phyloP scores from a whole-genome alignment of 2,329 filamentous ascomycete genomes.

The Hypoxylon sp. region DNA sequence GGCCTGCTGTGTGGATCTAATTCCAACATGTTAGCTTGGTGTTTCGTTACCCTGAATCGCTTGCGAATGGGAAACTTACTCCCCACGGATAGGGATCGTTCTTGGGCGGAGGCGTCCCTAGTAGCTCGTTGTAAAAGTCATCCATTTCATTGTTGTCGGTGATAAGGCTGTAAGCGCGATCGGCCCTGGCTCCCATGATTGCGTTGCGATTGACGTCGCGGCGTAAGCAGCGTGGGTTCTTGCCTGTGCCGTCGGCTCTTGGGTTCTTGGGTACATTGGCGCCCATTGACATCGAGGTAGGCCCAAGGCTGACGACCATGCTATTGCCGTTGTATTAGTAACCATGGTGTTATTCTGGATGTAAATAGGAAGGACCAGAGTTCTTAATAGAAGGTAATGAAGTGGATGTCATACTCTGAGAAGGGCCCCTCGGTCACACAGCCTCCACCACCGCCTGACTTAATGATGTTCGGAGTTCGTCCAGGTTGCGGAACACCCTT shows the following conservation, averaged over 20 bases:
- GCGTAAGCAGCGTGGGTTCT: constrained; percentile 61
- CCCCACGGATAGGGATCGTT: constrained; percentile 58
- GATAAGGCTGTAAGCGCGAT: constrained; percentile 55
- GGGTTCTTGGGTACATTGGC: constrained; percentile 55
- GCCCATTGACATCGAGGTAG: constrained; percentile 54
- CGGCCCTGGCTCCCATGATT: constrained; percentile 58
- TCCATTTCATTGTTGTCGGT: constrained; percentile 56
- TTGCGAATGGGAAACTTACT: constrained; percentile 46
- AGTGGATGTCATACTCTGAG: constrained; percentile 53
- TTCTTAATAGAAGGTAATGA: background rate
- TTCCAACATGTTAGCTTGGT: constrained; percentile 32
- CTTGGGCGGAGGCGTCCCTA: constrained; percentile 57
- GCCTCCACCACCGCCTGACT: constrained; percentile 67
- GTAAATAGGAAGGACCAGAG: background rate
- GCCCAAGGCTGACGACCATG: constrained; percentile 59
- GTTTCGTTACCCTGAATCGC: background rate
- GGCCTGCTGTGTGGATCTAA: constrained; percentile 57
- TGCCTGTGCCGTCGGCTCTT: constrained; percentile 54
- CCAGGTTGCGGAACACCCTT: constrained; percentile 51
- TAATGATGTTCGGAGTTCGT: constrained; percentile 59
- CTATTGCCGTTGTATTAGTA: constrained; percentile 51
- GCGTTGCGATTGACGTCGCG: constrained; percentile 59
- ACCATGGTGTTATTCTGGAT: background rate
- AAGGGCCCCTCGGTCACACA: constrained; percentile 68
- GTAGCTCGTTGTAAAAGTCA: constrained; percentile 59